Evolutionary conservation across 495 filamentous ascomycete genomes (phyloP).

Genomic region (Aspergillus incahuasiensis): DNA sequence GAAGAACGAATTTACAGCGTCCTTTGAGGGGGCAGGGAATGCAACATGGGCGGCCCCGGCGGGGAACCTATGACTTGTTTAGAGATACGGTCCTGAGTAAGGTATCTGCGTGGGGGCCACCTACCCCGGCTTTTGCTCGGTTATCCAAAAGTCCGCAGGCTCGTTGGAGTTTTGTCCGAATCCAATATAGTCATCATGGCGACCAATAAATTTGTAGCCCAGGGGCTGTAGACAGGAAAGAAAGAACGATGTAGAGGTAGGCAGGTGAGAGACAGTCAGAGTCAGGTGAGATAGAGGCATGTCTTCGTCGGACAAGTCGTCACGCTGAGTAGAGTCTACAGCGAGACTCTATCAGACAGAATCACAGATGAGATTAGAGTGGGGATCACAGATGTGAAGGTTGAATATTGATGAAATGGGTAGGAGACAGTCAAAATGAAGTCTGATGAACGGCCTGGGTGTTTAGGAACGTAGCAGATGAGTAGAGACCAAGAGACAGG

Average conservation of each 20-base stretch:
- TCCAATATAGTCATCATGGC: conserved; percentile 49
- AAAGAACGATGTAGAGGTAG: conserved; percentile 76
- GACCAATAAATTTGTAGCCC: conserved; percentile 64
- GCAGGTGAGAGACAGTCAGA: conserved; percentile 68
- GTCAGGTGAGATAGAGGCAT: conserved; percentile 59
- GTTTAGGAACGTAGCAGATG: neutral
- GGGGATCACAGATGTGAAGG: neutral
- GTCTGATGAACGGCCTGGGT: neutral
- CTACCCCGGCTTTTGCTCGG: conserved; percentile 51
- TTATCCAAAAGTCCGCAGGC: conserved; percentile 56
- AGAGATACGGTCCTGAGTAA: conserved; percentile 3
- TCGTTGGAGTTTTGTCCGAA: conserved; percentile 50
- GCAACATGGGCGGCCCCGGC: conserved; percentile 53
- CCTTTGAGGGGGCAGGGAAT: conserved; percentile 50
- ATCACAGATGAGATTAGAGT: neutral
- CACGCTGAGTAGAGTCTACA: conserved; percentile 13
- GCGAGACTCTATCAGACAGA: neutral
- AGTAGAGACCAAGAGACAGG: conserved; percentile 8
- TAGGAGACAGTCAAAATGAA: neutral
- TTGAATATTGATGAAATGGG: neutral
- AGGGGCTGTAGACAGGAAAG: conserved; percentile 69
- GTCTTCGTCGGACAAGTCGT: conserved; percentile 2
- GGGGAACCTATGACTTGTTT: conserved; percentile 35
- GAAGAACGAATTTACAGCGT: conserved; percentile 57
- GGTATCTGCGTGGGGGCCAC: conserved; percentile 11